Conservation (phyloP, 352 stramenopile species). For the Globisporangium viniferum region DNA sequence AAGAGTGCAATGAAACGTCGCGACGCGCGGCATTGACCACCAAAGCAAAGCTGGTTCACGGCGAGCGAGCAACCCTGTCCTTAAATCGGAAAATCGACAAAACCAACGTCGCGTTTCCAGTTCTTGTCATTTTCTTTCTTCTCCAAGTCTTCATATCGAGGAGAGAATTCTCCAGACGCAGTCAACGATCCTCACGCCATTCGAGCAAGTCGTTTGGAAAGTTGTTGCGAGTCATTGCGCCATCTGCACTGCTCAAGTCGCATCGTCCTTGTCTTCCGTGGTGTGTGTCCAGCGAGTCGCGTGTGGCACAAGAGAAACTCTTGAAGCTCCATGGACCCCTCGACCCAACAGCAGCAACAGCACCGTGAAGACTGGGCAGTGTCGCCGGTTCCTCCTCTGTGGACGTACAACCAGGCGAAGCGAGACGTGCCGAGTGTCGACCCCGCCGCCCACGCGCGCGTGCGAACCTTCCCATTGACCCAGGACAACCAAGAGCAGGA, state of each 20-base stretch:
- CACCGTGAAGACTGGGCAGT: conserved; percentile 3
- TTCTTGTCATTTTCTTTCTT: not conserved
- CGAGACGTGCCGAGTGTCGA: conserved; percentile 2
- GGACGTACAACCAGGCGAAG: not conserved
- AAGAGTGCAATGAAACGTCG: not conserved
- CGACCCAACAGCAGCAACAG: not conserved
- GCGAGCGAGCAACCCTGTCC: not conserved
- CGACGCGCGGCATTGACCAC: too few relatives aligned
- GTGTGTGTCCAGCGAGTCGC: not conserved
- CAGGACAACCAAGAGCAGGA: conserved; percentile 1
- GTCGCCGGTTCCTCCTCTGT: not conserved
- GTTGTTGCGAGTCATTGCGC: not conserved
- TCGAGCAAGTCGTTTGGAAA: too few relatives aligned
- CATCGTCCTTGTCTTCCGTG: not conserved
- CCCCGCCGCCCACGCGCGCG: not conserved
- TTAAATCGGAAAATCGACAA: not conserved
- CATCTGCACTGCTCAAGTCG: not conserved
- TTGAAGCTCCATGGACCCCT: not conserved
- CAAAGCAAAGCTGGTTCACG: too few relatives aligned
- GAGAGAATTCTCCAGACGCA: too few relatives aligned
- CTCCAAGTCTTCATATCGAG: not conserved
- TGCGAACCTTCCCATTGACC: not conserved
- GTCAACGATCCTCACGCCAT: too few relatives aligned
- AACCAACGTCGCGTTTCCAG: not conserved
- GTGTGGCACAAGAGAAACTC: not conserved